Base-by-base conservation (phyloP, 352 stramenopile species). In the Globisporangium heterothallicum region DNA sequence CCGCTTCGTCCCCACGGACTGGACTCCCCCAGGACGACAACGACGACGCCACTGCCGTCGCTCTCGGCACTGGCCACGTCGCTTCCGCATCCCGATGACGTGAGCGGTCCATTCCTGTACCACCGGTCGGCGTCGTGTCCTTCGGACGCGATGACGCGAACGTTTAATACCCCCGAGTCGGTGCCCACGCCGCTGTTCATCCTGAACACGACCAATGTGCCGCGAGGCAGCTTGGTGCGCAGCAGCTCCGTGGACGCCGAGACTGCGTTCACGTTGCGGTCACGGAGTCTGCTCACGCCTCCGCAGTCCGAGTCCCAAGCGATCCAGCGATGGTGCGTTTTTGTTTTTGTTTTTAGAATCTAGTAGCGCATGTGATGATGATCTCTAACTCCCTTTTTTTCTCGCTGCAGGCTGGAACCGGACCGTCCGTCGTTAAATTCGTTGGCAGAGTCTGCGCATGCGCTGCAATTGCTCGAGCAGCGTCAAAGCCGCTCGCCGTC, bases 51-150 rank as follows among this genome's bases (percentile, higher is more conserved):
- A 10, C 47, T 70, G 21, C 65, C 65, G 21, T 62, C 65, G 25
- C 42, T 72, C 4, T 29, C 51, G 7, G 44, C 45, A 16, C 49
- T 71, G 0, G 51, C 49, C 41, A 51, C 51, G 69, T 79, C 54
- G 4, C 35, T 76, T 10, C 43, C 57, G 0, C 32, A 16, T 18
- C 32, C 32, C 35, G 21, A 35, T 36, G 12, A 27, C 38, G 21
- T 86, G 19, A 74, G 75, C 40, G 68, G 73, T 42, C 78, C 78
- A 0, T 77, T 84, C 45, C 59, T 53, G 30, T 90, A 90, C 67
- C 61, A 85, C 49, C 75, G 78, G 16, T 73, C 78, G 21, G 60
- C 74, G 14, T 90, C 78, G 22, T 90, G 78, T 64, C 78, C 78
- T 24, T 90, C 78, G 21, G 78, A 90, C 53, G 73, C 78, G 50